A percentile compares a stretch with the other conserved stretches of the same genome.
These are phyloP conservation scores for Debaryomyces sp. DNA, from an alignment of 1,139 yeast species.

Conservation along the genomic window DNA sequence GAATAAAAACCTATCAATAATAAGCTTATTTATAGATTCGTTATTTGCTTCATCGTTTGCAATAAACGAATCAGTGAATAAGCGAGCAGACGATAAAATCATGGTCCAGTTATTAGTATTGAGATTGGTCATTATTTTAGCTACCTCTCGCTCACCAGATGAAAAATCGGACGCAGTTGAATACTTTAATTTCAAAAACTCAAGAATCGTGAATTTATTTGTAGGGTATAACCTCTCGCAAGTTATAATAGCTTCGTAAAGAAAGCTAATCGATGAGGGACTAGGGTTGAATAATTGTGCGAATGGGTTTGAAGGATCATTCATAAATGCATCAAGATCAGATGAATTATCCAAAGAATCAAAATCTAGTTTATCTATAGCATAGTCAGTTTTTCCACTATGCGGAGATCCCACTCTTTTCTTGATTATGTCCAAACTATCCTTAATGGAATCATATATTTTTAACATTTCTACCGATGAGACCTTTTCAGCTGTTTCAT, in stretches of 20 bases:
- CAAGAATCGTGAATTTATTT: constrained; percentile 41
- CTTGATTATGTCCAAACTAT: constrained; percentile 19
- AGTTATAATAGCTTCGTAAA: constrained; percentile 33
- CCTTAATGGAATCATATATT: constrained; percentile 32
- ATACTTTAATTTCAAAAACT: constrained; percentile 36
- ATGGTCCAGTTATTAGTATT: constrained; percentile 35
- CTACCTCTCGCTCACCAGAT: constrained; percentile 27
- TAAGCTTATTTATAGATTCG: constrained; percentile 29
- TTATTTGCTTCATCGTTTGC: constrained; percentile 22
- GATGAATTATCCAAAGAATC: neutral
- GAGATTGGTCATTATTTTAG: constrained; percentile 33
- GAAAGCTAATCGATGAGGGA: constrained; percentile 20
- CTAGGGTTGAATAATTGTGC: constrained; percentile 22
- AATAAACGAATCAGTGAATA: constrained; percentile 31
- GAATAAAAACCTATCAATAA: constrained; percentile 43
- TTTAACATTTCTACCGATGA: constrained; percentile 33
- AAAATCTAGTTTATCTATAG: constrained; percentile 7
- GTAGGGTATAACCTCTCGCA: constrained; percentile 47
- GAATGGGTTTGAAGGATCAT: neutral
- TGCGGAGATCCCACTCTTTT: constrained; percentile 7
- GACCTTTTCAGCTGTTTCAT: constrained; percentile 17
- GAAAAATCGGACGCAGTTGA: constrained; percentile 19
- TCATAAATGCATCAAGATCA: neutral
- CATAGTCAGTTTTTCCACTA: neutral
- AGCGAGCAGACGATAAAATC: constrained; percentile 23